Percentiles rank a stretch among this genome's conserved stretches.
phyloP scores from a whole-genome alignment of 2,329 filamentous ascomycete genomes.

The Fusarium praegraminearum region DNA sequence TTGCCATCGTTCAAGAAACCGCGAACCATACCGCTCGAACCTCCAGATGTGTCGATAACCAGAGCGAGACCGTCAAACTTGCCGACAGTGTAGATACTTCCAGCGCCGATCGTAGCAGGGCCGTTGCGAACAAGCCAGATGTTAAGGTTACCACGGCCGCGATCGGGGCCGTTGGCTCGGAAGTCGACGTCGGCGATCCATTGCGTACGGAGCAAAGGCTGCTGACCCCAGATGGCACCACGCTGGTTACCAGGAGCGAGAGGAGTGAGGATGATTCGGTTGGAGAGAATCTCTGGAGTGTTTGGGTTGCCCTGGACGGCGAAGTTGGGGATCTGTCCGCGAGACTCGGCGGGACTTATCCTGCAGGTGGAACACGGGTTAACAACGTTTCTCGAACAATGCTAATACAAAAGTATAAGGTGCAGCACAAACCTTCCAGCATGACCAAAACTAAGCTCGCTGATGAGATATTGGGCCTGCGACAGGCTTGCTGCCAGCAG shows the following conservation, averaged over 20 bases:
- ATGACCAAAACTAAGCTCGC: slow-evolving; percentile 82
- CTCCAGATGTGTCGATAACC: slow-evolving; percentile 85
- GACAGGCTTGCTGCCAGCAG: slow-evolving; percentile 62
- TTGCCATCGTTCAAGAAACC: slow-evolving; percentile 95
- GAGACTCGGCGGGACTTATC: slow-evolving; percentile 70
- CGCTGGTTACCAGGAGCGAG: slow-evolving; percentile 87
- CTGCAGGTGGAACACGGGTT: slow-evolving; percentile 54
- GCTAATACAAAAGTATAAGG: slow-evolving; percentile 1
- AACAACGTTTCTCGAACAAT: slow-evolving; percentile 12
- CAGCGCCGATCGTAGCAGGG: slow-evolving; percentile 71
- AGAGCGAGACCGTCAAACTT: slow-evolving; percentile 92
- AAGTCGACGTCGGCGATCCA: slow-evolving; percentile 92
- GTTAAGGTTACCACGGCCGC: slow-evolving; percentile 89
- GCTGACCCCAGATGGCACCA: slow-evolving; percentile 83
- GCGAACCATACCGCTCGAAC: slow-evolving; percentile 81
- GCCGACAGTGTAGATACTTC: slow-evolving; percentile 85
- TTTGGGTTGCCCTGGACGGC: slow-evolving; percentile 65
- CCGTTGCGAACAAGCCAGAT: slow-evolving; percentile 88
- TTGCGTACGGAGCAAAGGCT: slow-evolving; percentile 69
- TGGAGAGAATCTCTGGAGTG: slow-evolving; percentile 77
- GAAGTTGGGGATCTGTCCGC: slow-evolving; percentile 66
- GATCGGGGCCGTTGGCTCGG: slow-evolving; percentile 85
- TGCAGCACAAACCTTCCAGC: slow-evolving; percentile 65
- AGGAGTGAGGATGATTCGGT: slow-evolving; percentile 92
- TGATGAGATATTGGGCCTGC: slow-evolving; percentile 75